A percentile compares a stretch with the other conserved stretches of the same genome.
phyloP scores from a whole-genome alignment of 345 rosid species.

The Eucalyptus curtisii region DNA sequence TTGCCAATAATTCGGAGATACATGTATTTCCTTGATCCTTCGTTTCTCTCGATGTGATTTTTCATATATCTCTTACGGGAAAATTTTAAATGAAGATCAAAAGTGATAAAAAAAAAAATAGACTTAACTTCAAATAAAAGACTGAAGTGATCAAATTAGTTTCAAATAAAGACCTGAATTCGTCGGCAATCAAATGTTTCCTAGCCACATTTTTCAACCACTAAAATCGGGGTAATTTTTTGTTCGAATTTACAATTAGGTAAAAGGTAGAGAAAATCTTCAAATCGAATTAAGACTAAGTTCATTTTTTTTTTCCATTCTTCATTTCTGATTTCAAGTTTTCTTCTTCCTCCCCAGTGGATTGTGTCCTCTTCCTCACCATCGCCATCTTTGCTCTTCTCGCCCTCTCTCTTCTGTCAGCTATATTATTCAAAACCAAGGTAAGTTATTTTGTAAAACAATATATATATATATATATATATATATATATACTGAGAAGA shows the following conservation, averaged over 20 bases:
- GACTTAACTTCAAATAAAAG: background rate
- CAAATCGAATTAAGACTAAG: background rate
- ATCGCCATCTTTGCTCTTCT: background rate
- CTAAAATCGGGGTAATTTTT: background rate
- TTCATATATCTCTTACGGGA: fast-evolving
- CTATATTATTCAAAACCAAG: too few species aligned
- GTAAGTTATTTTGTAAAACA: background rate
- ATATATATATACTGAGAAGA: background rate
- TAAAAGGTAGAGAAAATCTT: background rate
- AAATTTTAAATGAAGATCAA: background rate
- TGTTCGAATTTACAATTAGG: background rate
- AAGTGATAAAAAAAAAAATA: background rate
- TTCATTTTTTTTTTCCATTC: background rate
- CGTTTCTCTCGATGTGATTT: background rate
- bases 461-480: too few species aligned
- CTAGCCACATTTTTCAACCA: background rate
- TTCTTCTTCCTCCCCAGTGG: background rate
- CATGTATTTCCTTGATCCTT: background rate
- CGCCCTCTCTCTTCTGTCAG: background rate
- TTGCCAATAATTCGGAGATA: background rate
- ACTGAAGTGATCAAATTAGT: background rate
- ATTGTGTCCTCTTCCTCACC: background rate
- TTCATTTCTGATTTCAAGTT: background rate
- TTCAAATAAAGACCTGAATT: fast-evolving
- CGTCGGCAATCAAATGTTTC: background rate